Evolutionary conservation across 1,139 yeast species (phyloP).

Genomic region (Blastobotrys indianensis): DNA sequence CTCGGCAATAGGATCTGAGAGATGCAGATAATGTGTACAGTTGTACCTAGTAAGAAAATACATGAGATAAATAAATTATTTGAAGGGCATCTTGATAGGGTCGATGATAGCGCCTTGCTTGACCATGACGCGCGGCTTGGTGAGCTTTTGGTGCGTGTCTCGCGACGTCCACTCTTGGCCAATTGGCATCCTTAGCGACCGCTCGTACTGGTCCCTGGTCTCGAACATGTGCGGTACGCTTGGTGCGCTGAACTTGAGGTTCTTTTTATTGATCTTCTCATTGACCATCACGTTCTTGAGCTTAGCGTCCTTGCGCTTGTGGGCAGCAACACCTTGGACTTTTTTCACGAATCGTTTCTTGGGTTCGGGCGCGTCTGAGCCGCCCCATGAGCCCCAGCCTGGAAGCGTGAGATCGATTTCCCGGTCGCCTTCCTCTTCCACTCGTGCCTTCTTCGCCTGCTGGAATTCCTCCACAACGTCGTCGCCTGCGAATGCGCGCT

Average conservation of each 20-base stretch:
- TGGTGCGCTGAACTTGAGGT: constrained; percentile 73
- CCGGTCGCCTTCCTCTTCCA: constrained; percentile 78
- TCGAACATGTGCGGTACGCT: constrained; percentile 94
- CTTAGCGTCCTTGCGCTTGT: constrained; percentile 71
- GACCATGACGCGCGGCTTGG: constrained; percentile 81
- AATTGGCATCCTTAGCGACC: constrained; percentile 89
- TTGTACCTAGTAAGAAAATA: too few relatives aligned
- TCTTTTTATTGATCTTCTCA: constrained; percentile 80
- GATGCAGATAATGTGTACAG: too few relatives aligned
- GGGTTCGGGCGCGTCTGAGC: constrained; percentile 32
- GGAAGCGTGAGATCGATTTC: constrained; percentile 82
- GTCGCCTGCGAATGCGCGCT: constrained; percentile 96
- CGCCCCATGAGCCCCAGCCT: constrained; percentile 69
- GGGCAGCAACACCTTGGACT: constrained; percentile 65
- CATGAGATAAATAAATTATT: constrained; percentile 5
- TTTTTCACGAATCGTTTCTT: constrained; percentile 55
- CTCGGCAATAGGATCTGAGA: too few relatives aligned
- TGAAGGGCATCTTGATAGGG: constrained; percentile 72
- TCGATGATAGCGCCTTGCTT: constrained; percentile 89
- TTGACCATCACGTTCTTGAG: constrained; percentile 80
- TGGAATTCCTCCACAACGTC: constrained; percentile 77
- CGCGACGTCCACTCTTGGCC: constrained; percentile 96
- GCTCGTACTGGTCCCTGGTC: constrained; percentile 87
- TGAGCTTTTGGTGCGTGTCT: constrained; percentile 77
- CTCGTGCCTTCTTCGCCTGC: constrained; percentile 62